Base-by-base conservation (phyloP, 768 basidiomycete species). In the Termitomyces sp. region DNA sequence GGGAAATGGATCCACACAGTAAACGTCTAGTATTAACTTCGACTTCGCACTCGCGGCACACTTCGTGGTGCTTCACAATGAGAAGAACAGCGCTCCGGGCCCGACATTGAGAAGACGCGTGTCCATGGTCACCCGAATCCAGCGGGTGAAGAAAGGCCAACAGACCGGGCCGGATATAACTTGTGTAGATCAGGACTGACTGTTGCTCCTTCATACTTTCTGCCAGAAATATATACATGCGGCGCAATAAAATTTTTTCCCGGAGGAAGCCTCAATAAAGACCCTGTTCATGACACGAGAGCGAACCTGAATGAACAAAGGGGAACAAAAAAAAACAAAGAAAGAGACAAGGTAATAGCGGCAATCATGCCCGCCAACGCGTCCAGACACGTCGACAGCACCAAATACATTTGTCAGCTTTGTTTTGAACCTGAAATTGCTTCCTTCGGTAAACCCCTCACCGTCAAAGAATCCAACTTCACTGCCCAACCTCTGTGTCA, bases 341-440 rank as follows among this genome's bases (percentile, higher is more conserved):
- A 32, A 29, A 32, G n/a, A n/a, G n/a, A n/a, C n/a, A n/a, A n/a
- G n/a, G 52, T 39, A 8, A 39, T 22, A 1, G 9, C 55, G 59
- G 55, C 59, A 48, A 57, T 57, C 59, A 57, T 4, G 6, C 39
- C 20, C 14, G 12, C 12, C 16, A 20, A 24, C 61, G 58, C 52
- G 57, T 53, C 52, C 52, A 42, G 58, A 62, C 61, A 52, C 61
- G 61, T 62, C 58, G n/a, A 62, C 61, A 62, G 1, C 22, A 18
- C 41, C 58, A 62, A 62, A 59, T 46, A 62, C 27, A 52, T 59
- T 39, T 59, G 61, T 62, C 58, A 62, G 55, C 61, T 50, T 42
- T 37, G 53, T n/a, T 56, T 57, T 53, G 58, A 22, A 13, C 12
- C 54, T 43, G 46, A 39, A 42, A n/a, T 20, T 12, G 3, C 24